phyloP scores from a whole-genome alignment of 2,329 filamentous ascomycete genomes.

The Pyrenochaeta sp. region DNA sequence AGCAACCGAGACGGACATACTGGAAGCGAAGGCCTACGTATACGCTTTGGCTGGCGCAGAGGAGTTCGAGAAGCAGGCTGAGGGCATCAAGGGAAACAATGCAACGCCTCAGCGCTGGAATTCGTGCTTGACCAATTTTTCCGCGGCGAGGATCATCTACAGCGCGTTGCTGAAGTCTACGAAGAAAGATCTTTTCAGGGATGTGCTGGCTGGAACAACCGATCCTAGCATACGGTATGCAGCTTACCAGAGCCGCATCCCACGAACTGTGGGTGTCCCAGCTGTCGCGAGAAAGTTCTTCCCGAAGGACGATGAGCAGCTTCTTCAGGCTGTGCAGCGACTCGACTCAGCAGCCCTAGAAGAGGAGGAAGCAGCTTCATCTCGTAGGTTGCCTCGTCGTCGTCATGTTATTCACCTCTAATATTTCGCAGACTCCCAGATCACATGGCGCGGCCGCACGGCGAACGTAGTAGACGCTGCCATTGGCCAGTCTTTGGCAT shows the following conservation, averaged over 20 bases:
- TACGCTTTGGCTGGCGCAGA: slow-evolving; percentile 78
- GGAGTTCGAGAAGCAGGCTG: slow-evolving; percentile 82
- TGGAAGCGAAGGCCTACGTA: slow-evolving; percentile 88
- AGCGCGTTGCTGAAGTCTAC: slow-evolving; percentile 72
- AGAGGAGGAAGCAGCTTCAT: slow-evolving; percentile 60
- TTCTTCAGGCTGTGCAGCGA: slow-evolving; percentile 74
- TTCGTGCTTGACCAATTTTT: slow-evolving; percentile 76
- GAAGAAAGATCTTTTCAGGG: slow-evolving; percentile 82
- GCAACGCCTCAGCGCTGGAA: slow-evolving; percentile 71
- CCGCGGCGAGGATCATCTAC: slow-evolving; percentile 83
- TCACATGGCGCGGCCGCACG: slow-evolving; percentile 85
- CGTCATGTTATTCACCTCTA: slow-evolving; percentile 2
- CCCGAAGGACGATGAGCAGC: slow-evolving; percentile 66
- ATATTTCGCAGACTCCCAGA: slow-evolving; percentile 60
- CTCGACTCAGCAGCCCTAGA: slow-evolving; percentile 65
- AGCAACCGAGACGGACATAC: slow-evolving; percentile 73
- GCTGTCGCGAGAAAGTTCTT: slow-evolving; percentile 83
- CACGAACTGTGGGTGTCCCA: slow-evolving; percentile 82
- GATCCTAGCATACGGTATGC: slow-evolving; percentile 95
- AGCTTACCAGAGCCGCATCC: slow-evolving; percentile 88
- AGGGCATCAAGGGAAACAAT: slow-evolving; percentile 51
- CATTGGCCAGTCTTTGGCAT: slow-evolving; percentile 83
- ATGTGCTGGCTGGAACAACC: slow-evolving; percentile 83
- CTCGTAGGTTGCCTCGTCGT: slow-evolving; percentile 51
- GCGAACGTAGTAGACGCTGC: slow-evolving; percentile 92